phyloP scores from a whole-genome alignment of 2,329 filamentous ascomycete species.

The Mariannaea sp. region DNA sequence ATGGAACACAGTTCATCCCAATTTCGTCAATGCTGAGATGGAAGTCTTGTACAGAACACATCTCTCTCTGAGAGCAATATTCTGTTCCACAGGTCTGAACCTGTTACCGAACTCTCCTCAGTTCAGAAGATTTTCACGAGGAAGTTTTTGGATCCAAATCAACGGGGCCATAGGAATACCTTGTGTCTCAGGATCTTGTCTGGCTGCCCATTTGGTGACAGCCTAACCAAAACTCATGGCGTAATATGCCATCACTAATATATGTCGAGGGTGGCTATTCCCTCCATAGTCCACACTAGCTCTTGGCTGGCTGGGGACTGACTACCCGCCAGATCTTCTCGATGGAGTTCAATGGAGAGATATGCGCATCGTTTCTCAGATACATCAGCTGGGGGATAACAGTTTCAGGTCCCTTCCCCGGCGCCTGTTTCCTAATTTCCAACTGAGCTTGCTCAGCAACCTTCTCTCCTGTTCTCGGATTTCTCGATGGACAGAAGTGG shows the following conservation, averaged over 20 bases:
- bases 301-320: not conserved
- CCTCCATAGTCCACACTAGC: not conserved
- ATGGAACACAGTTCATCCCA: not conserved
- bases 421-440: not conserved
- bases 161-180: no score
- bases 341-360: not conserved
- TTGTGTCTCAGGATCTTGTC: no score
- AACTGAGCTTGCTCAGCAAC: no score
- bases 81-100: not conserved
- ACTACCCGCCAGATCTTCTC: not conserved
- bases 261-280: not conserved
- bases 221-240: not conserved
- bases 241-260: not conserved
- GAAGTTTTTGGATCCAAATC: no score
- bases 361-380: slow-evolving; percentile 4
- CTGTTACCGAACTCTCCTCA: not conserved
- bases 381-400: not conserved
- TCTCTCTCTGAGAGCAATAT: not conserved
- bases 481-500: not conserved
- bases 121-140: no score
- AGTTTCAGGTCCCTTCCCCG: not conserved
- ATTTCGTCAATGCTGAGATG: not conserved
- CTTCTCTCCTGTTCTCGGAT: not conserved
- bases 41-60: not conserved
- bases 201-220: not conserved